Conservation (phyloP, 306 rosid species). For the Cucurbita pepo region DNA sequence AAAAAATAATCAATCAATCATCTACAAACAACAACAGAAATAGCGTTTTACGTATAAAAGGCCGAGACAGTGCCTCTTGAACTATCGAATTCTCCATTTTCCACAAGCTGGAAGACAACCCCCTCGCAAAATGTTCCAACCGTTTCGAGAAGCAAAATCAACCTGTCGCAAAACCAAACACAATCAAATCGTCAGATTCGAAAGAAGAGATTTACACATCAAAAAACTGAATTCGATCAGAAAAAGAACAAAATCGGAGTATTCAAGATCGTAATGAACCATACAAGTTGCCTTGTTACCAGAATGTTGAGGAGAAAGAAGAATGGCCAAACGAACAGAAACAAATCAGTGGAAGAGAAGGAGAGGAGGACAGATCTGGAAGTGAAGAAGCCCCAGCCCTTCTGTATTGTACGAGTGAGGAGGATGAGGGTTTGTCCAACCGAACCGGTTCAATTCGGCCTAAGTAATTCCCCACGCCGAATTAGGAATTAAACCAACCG, state of each 20-base stretch:
- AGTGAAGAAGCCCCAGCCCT: background rate
- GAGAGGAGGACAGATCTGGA: background rate
- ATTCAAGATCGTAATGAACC: background rate
- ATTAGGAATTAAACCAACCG: too few species aligned
- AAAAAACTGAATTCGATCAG: background rate
- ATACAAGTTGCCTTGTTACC: background rate
- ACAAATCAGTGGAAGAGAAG: background rate
- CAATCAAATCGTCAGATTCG: background rate
- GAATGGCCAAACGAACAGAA: background rate
- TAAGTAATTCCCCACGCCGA: too few species aligned
- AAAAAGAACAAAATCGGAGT: background rate
- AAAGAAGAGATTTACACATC: background rate
- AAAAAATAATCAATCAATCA: background rate
- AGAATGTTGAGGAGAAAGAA: background rate
- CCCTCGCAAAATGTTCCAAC: background rate
- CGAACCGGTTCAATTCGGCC: too few species aligned
- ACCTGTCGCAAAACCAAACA: background rate
- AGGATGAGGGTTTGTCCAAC: too few species aligned
- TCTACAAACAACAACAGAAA: background rate
- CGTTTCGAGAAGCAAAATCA: background rate
- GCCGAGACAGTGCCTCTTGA: conserved; percentile 35
- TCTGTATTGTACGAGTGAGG: background rate
- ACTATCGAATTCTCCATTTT: conserved; percentile 52
- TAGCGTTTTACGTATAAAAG: background rate
- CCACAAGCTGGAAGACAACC: conserved; percentile 5